phyloP scores from a whole-genome alignment of 768 basidiomycete species.

The Boletus sp. region DNA sequence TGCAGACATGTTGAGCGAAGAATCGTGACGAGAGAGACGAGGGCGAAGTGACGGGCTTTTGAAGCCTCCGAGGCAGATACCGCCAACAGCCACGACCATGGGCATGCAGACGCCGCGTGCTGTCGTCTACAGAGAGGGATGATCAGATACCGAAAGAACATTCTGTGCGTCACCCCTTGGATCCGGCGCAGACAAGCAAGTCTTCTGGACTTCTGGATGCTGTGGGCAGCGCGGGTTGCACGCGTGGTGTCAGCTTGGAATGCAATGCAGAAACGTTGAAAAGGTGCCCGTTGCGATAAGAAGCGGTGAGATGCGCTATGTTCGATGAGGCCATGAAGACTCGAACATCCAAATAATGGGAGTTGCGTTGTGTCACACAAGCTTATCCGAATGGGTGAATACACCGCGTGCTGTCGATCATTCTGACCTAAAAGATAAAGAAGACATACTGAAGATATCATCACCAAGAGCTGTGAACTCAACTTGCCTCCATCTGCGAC shows the following conservation, averaged over 20 bases:
- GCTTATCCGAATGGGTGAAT: not conserved
- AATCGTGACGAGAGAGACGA: not conserved
- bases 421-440: not conserved
- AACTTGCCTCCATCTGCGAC: not conserved
- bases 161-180: constrained; percentile 9
- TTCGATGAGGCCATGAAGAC: not conserved
- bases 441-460: not conserved
- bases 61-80: constrained; percentile 3
- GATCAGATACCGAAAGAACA: constrained; percentile 11
- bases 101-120: constrained; percentile 22
- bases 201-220: constrained; percentile 22
- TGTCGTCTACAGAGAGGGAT: not conserved
- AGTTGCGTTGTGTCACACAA: not conserved
- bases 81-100: constrained; percentile 11
- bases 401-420: not conserved
- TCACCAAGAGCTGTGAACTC: too few relatives aligned
- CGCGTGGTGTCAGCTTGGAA: not conserved
- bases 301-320: not conserved
- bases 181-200: not conserved
- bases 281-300: not conserved
- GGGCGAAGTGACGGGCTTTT: constrained; percentile 6
- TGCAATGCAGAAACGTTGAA: constrained; percentile 5
- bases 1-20: constrained; percentile 14
- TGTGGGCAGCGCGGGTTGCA: constrained; percentile 5
- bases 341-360: not conserved